Evolutionary conservation across 164 flowering plant species (phyloP), one percentile per base, ranked within the genome.

Genomic region (Magnolia officinalis): DNA sequence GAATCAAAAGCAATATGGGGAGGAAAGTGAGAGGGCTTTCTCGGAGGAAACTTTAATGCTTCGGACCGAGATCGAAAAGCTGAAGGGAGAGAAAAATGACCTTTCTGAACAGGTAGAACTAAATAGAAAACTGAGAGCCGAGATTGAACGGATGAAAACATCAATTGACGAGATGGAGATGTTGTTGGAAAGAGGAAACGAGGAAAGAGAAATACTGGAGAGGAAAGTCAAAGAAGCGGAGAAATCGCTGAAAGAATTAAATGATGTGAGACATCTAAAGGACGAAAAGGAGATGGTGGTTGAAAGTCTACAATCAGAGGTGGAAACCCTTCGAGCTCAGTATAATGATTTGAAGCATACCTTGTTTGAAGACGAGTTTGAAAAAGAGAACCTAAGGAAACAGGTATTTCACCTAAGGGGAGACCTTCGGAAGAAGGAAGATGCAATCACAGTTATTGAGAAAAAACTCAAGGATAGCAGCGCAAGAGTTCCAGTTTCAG

Each of bases 391-490:
- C 76, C 84, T 90, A 26, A 83, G 84, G 77, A 87, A 87, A 84
- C 88, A 91, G 80, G 82, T 87, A 9, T 70, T 80, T 67, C 85
- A 84, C 20, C 69, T 91, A 26, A 89, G 79, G 82, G 80, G 61
- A 31, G 95, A 91, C 49, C 84, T 90, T 6, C 84, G 82, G 81
- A 88, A 88, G 85, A 87, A 89, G 78, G 96, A 90, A 26, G 93
- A 90, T 18, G 81, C 86, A 29, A 50, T 86, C 19, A 72, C 71
- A 29, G 78, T 75, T 31, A 31, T 82, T 19, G 93, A 90, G 83
- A 91, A 90, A 87, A 88, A 88, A 83, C 80, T 90, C 75, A 89
- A 86, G 80, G 90, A 90, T 72, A 67, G 73, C 71, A 85, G 67
- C n/a, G 78, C 74, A 51, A 84, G 81, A 50, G 70, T 70, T 13